phyloP scores from a whole-genome alignment of 164 flowering plant genomes.

The Aristolochia californica region DNA sequence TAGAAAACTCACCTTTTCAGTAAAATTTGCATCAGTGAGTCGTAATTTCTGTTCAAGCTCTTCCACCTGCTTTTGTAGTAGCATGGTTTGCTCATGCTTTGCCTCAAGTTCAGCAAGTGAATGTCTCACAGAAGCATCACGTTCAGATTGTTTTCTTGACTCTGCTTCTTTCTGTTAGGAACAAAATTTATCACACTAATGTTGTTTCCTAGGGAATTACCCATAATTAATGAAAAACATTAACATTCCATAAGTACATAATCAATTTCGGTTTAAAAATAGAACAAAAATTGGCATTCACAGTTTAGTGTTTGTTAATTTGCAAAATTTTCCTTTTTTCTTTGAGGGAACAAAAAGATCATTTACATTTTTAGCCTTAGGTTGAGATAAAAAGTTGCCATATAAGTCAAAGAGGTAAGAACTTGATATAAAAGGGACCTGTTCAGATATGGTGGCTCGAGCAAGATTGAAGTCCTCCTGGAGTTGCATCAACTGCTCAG shows the following conservation, averaged over 20 bases:
- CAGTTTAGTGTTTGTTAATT: too few species aligned
- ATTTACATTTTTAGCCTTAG: too few species aligned
- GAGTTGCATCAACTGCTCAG: slow-evolving; percentile 36
- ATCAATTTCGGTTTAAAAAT: too few species aligned
- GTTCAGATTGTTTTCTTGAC: slow-evolving; percentile 39
- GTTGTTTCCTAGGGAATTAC: neutral
- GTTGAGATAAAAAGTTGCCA: neutral
- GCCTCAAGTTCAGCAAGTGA: slow-evolving; percentile 51
- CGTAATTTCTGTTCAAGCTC: slow-evolving; percentile 56
- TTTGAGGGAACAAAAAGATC: neutral
- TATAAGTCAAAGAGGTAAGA: neutral
- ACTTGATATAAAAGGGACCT: slow-evolving; percentile 22
- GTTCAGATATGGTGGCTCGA: slow-evolving; percentile 29
- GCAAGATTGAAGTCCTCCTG: slow-evolving; percentile 39
- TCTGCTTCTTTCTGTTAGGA: slow-evolving; percentile 43
- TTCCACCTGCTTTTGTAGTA: slow-evolving; percentile 43
- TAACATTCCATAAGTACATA: too few species aligned
- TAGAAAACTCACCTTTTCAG: slow-evolving; percentile 34
- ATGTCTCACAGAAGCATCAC: slow-evolving; percentile 32
- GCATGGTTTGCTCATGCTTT: slow-evolving; percentile 36
- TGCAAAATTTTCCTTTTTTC: neutral
- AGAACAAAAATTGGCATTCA: too few species aligned
- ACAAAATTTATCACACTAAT: neutral
- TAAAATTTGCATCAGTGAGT: slow-evolving; percentile 28
- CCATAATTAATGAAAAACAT: neutral